Conservation (phyloP, 2,329 filamentous ascomycete genomes). For the Fusarium gaditjirri region DNA sequence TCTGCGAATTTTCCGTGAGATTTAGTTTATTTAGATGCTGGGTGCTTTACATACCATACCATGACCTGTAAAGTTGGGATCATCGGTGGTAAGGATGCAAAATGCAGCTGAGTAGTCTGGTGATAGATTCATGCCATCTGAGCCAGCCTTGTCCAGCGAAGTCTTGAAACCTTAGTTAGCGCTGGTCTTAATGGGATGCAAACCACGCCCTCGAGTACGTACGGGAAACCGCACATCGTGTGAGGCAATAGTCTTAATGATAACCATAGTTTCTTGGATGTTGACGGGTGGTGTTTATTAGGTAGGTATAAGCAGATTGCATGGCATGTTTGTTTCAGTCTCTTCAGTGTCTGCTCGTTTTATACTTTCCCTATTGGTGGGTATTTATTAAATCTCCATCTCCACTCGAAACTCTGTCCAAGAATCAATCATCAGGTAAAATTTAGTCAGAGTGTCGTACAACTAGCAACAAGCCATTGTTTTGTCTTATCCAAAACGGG, state of each 20-base stretch:
- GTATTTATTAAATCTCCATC: background rate
- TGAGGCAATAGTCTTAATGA: background rate
- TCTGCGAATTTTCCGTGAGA: conserved; percentile 49
- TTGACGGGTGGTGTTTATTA: fast-evolving
- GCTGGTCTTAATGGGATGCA: background rate
- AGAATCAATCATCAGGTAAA: background rate
- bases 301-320: fast-evolving
- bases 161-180: conserved; percentile 55
- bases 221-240: background rate
- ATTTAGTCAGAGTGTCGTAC: fast-evolving
- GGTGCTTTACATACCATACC: conserved; percentile 70
- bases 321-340: fast-evolving
- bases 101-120: conserved; percentile 93
- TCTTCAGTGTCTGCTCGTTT: fast-evolving
- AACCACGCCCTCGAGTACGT: fast-evolving
- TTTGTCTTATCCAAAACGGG: background rate
- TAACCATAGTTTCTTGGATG: background rate
- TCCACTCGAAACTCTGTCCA: fast-evolving
- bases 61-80: conserved; percentile 72
- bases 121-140: conserved; percentile 94
- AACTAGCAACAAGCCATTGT: fast-evolving
- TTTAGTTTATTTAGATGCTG: background rate
- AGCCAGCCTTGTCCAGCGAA: conserved; percentile 91
- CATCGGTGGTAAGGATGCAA: conserved; percentile 85
- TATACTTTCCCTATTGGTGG: fast-evolving